Percentiles rank a stretch among this genome's conserved stretches.
These are phyloP conservation scores for Lasiodiplodia sp. DNA, from an alignment of 2,329 filamentous ascomycete genomes.

Conservation along the genomic window DNA sequence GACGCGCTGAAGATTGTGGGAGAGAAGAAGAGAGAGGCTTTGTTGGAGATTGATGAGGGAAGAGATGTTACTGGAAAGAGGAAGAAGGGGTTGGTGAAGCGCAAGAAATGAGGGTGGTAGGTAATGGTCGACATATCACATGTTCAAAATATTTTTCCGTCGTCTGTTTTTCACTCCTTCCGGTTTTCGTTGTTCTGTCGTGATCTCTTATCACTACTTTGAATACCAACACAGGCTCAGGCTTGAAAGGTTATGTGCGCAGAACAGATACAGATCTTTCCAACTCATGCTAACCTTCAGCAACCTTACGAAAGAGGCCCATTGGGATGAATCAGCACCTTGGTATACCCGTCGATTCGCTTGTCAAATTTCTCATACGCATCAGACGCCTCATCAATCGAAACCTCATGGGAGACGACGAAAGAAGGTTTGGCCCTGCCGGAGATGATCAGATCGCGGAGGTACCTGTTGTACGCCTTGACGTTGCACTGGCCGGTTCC, in stretches of 20 bases:
- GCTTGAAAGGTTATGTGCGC: neutral
- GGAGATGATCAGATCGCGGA: constrained; percentile 70
- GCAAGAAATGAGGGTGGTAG: constrained; percentile 9
- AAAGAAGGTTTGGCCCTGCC: constrained; percentile 72
- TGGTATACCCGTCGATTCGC: constrained; percentile 71
- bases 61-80: constrained; percentile 90
- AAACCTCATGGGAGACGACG: constrained; percentile 70
- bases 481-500: constrained; percentile 73
- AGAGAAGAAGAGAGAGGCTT: constrained; percentile 93
- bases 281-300: neutral
- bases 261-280: neutral
- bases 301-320: constrained; percentile 44
- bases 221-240: too few species aligned
- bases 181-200: too few species aligned
- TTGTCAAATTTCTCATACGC: constrained; percentile 73
- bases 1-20: constrained; percentile 88
- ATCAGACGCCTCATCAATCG: constrained; percentile 65
- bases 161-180: neutral
- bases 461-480: constrained; percentile 71
- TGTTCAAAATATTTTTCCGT: neutral
- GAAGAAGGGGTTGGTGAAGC: constrained; percentile 49
- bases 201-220: too few species aligned
- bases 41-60: constrained; percentile 90
- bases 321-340: constrained; percentile 72
- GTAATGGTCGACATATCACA: neutral